Base-by-base conservation (phyloP, 2,329 filamentous ascomycete species). In the Ophiostoma perfectum region DNA sequence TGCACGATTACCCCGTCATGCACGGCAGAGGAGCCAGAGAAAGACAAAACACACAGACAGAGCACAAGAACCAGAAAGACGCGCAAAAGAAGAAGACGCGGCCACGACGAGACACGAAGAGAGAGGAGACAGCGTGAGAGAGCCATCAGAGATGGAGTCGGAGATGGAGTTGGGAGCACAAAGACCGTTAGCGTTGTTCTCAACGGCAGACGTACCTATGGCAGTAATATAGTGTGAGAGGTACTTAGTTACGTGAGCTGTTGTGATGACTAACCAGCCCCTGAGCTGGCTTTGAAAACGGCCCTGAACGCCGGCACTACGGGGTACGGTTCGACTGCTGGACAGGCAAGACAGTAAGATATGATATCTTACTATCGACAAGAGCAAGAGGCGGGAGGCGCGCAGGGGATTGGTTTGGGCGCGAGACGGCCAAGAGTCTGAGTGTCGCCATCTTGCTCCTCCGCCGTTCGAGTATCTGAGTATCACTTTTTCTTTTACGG, bases 341-440 rank as follows among this genome's bases (percentile, higher is more conserved):
- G 27, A 27, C 27, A 27, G 27, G 27, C 27, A 27, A 27, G 27
- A 27, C 27, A 1, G 27, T 27, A 27, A 27, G 27, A 27, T 27
- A 27, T n/a, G n/a, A 27, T 27, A 27, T 27, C 27, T 27, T 27
- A 27, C 27, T 27, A 27, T 27, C 27, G 27, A 11, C 49, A n/a
- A 8, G 16, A 5, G 3, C 47, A 18, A 55, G 6, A 18, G n/a
- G 38, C 27, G 55, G 55, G 55, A 60, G 14, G 55, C 36, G 9
- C 55, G 14, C 55, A 60, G 55, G 11, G 27, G 11, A 60, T 60
- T 60, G 55, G 55, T 60, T 60, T 60, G 55, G n/a, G 42, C 42
- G 27, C 27, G 27, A 27, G 27, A 27, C 27, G 27, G 49, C 49
- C 49, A 55, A 55, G 49, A 12, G n/a, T 27, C 27, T 27, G n/a